Conservation (phyloP, 2,329 filamentous ascomycete genomes). For the Didymella glomerata region DNA sequence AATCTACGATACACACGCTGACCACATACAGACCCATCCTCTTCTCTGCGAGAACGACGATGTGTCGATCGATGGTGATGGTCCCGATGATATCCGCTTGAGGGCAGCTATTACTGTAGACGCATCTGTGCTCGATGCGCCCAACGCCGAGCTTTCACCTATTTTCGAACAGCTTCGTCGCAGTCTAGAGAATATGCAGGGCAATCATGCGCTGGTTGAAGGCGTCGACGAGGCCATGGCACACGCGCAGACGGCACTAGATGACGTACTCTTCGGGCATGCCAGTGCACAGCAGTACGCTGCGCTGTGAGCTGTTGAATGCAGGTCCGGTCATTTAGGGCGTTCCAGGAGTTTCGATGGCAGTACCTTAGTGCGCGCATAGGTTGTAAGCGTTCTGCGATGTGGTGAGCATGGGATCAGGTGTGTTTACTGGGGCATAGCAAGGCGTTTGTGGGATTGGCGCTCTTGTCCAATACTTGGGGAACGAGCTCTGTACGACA, state of each 20-base stretch:
- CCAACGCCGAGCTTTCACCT: constrained; percentile 44
- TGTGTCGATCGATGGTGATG: constrained; percentile 31
- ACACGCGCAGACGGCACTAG: constrained; percentile 44
- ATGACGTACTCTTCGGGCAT: constrained; percentile 48
- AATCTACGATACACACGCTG: constrained; percentile 20
- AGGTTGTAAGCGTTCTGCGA: constrained; percentile 5
- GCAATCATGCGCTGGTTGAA: constrained; percentile 49
- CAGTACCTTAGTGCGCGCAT: constrained; percentile 33
- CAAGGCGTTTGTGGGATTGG: constrained; percentile 30
- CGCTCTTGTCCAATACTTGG: constrained; percentile 34
- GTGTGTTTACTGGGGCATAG: constrained; percentile 23
- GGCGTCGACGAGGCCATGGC: constrained; percentile 45
- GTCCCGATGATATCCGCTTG: constrained; percentile 45
- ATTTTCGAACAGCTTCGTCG: constrained; percentile 50
- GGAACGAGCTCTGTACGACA: constrained; percentile 20
- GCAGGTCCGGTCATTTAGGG: constrained; percentile 35
- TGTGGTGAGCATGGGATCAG: constrained; percentile 30
- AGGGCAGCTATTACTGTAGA: constrained; percentile 30
- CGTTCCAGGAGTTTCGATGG: constrained; percentile 28
- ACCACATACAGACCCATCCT: constrained; percentile 46
- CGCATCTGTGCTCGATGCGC: constrained; percentile 36
- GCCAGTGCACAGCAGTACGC: constrained; percentile 44
- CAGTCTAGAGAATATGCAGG: constrained; percentile 51
- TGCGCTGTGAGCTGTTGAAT: constrained; percentile 43
- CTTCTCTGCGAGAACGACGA: constrained; percentile 36